phyloP scores from a whole-genome alignment of 1,284 basidiomycete genomes.

The Melampsora larici-populina region DNA sequence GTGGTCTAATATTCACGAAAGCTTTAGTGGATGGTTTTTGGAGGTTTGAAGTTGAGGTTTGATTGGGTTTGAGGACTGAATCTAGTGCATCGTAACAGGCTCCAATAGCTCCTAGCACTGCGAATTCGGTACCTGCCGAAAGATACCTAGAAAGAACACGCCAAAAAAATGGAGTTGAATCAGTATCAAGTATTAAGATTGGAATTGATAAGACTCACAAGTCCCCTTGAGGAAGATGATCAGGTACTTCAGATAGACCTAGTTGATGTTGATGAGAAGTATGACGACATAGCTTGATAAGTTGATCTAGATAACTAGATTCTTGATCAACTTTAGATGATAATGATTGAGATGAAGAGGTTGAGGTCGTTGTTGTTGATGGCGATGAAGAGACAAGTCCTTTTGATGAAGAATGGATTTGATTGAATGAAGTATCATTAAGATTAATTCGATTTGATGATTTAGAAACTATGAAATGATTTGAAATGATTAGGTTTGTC shows the following conservation, averaged over 20 bases:
- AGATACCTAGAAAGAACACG: constrained; percentile 15
- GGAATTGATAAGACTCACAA: not conserved
- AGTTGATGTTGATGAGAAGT: constrained; percentile 18
- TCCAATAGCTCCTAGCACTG: constrained; percentile 20
- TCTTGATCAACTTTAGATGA: not conserved
- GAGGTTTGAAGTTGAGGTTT: too few species aligned
- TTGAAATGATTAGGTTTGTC: not conserved
- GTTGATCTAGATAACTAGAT: constrained; percentile 17
- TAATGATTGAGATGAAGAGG: not conserved
- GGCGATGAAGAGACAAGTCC: not conserved
- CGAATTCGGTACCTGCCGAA: constrained; percentile 5
- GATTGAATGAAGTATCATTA: constrained; percentile 2
- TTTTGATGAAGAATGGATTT: constrained; percentile 16
- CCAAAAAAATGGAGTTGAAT: not conserved
- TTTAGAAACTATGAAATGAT: constrained; percentile 3
- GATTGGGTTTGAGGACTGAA: constrained; percentile 3
- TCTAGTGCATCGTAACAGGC: constrained; percentile 24
- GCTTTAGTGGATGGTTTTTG: constrained; percentile 38
- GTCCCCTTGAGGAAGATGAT: constrained; percentile 32
- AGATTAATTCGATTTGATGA: not conserved
- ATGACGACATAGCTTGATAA: constrained; percentile 18
- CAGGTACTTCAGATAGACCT: constrained; percentile 22
- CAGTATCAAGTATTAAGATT: not conserved
- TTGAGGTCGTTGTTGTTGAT: not conserved
- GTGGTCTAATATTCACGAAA: constrained; percentile 52